Evolutionary conservation across 805 yeast genomes (phyloP).

Genomic region (Saitoella complicata): DNA sequence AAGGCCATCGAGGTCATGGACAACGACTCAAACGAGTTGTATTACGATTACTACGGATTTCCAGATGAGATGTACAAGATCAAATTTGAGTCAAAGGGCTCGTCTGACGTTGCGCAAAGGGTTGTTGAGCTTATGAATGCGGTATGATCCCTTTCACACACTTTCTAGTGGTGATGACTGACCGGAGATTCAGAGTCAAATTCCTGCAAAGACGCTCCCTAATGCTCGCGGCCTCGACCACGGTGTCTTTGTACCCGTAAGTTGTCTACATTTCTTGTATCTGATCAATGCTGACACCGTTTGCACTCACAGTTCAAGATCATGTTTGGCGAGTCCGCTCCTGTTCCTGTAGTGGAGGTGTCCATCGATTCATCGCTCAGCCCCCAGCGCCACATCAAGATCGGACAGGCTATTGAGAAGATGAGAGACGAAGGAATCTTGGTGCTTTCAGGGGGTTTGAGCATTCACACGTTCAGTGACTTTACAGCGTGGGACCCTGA

Average conservation of each 20-base stretch:
- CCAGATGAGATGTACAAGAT: conserved; percentile 49
- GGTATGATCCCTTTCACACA: conserved; percentile 5
- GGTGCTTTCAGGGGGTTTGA: background rate
- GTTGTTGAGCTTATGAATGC: conserved; percentile 27
- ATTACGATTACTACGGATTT: conserved; percentile 65
- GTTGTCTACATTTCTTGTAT: conserved; percentile 6
- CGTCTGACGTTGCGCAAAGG: conserved; percentile 28
- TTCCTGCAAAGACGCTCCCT: background rate
- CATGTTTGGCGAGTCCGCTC: conserved; percentile 35
- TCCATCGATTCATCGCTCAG: conserved; percentile 23
- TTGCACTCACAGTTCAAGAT: conserved; percentile 35
- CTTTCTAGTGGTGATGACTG: background rate
- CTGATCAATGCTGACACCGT: background rate
- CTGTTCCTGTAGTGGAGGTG: conserved; percentile 29
- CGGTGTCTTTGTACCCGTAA: conserved; percentile 56
- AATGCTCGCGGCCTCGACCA: conserved; percentile 53
- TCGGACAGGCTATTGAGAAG: conserved; percentile 37
- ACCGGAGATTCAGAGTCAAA: background rate
- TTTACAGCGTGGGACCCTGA: background rate
- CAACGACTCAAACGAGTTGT: conserved; percentile 35
- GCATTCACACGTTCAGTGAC: background rate
- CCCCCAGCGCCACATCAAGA: conserved; percentile 28
- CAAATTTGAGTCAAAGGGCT: conserved; percentile 38
- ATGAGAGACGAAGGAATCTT: background rate
- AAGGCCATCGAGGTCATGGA: conserved; percentile 10